Evolutionary conservation across 305 asterid genomes (phyloP).

Genomic region (Ajuga reptans): DNA sequence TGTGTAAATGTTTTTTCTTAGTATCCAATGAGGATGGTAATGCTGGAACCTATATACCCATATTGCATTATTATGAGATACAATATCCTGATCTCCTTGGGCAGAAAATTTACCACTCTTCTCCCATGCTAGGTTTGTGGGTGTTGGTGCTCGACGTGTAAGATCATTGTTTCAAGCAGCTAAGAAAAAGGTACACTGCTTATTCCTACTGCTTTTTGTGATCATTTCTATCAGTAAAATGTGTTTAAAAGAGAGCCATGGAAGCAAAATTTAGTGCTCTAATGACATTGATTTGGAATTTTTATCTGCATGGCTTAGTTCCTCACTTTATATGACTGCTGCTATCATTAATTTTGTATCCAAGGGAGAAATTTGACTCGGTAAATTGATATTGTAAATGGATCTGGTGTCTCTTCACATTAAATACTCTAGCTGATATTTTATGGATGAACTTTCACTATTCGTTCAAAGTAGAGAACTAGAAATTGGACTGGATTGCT

Average conservation of each 20-base stretch:
- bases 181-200: constrained; percentile 65
- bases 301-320: background rate
- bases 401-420: background rate
- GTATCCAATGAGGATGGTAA: background rate
- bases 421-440: background rate
- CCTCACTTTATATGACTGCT: background rate
- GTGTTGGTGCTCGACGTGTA: constrained; percentile 97
- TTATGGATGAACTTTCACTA: background rate
- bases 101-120: constrained; percentile 6
- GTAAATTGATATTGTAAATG: background rate
- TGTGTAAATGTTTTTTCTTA: background rate
- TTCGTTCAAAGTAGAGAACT: background rate
- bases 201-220: background rate
- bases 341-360: background rate
- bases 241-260: background rate
- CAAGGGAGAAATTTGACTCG: background rate
- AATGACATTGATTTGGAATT: background rate
- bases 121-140: constrained; percentile 68
- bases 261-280: background rate
- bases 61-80: constrained; percentile 1
- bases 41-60: background rate
- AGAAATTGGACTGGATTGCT: background rate
- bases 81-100: background rate
- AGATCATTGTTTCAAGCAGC: constrained; percentile 98
- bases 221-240: background rate